phyloP scores from a whole-genome alignment of 1,284 basidiomycete genomes.

The Fomitopsis palustris region DNA sequence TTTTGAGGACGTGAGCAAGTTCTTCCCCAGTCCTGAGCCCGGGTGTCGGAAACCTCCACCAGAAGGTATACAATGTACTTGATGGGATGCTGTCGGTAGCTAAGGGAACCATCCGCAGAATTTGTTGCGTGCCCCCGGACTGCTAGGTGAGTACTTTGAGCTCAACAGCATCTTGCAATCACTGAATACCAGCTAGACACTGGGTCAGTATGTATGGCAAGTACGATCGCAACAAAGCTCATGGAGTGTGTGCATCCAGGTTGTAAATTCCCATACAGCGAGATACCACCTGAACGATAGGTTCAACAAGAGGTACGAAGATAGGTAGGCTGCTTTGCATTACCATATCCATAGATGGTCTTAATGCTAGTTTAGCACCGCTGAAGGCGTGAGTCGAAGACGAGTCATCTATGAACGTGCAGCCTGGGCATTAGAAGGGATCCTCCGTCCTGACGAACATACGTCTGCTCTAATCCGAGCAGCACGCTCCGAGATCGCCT shows the following conservation, averaged over 20 bases:
- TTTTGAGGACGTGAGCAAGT: conserved; percentile 51
- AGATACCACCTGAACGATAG: conserved; percentile 57
- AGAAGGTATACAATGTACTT: conserved; percentile 39
- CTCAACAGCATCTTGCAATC: conserved; percentile 1
- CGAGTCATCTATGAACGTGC: conserved; percentile 51
- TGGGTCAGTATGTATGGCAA: conserved; percentile 46
- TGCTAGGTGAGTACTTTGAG: conserved; percentile 43
- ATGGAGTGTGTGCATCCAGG: conserved; percentile 29
- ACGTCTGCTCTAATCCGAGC: conserved; percentile 44
- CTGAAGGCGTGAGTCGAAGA: conserved; percentile 47
- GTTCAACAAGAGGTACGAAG: conserved; percentile 55
- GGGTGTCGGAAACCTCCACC: conserved; percentile 59
- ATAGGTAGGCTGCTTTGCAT: conserved; percentile 31
- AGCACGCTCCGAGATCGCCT: conserved; percentile 45
- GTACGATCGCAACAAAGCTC: conserved; percentile 6
- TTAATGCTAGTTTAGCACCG: conserved; percentile 38
- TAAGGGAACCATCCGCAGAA: conserved; percentile 34
- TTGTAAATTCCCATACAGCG: conserved; percentile 60
- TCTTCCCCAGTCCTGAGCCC: conserved; percentile 63
- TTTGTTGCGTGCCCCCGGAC: conserved; percentile 69
- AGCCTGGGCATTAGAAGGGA: conserved; percentile 41
- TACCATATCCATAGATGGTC: neutral
- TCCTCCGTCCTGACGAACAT: conserved; percentile 50
- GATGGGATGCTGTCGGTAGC: neutral
- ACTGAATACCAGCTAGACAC: conserved; percentile 39